Evolutionary conservation across 225 moss, liverwort and hornwort species (phyloP), one percentile per base, ranked within the genome.

Genomic region (Sphagnum tenellum): DNA sequence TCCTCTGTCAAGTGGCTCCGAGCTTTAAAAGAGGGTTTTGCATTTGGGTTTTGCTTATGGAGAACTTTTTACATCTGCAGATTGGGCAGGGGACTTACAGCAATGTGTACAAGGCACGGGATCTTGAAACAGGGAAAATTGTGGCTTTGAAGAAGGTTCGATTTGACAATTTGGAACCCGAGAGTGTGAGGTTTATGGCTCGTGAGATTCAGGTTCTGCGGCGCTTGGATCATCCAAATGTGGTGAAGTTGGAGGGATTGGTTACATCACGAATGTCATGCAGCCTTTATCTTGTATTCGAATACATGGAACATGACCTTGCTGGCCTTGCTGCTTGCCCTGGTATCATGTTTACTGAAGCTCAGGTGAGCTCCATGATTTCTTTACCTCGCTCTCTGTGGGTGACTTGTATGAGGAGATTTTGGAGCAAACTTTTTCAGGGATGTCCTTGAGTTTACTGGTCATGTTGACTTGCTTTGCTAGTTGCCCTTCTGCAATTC

Each of bases 21-120:
- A 8, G 4, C 2, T 12, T 9, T 61, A 61, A 3, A 46, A 14
- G 9, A 46, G 9, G 12, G 29, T 61, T 11, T 9, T 61, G n/a
- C 12, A 4, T 48, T 62, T 46, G 8, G 62, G 8, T 48, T 3
- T 46, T 45, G 44, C 8, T 8, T 9, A 46, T 12, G 8, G 6
- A 9, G 46, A 9, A 12, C 9, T 29, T 29, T 29, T 29, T 29
- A 46, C n/a, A 49, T 6, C 44, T 77, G 72, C 90, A 98, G 98
- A 98, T 98, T 93, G 98, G 98, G 49, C 98, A 98, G 76, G 98
- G 98, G 64, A 98, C 98, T n/a, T 98, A 98, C 67, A 98, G 98
- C 74, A 98, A 98, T 79, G 98, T 98, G 60, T 98, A 98, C 79
- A 98, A 98, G 76, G 98, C 98, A 58, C 85, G 90, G 68, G 98